Evolutionary conservation across 805 yeast species (phyloP).

Genomic region (Saccharomycopsis malanga): DNA sequence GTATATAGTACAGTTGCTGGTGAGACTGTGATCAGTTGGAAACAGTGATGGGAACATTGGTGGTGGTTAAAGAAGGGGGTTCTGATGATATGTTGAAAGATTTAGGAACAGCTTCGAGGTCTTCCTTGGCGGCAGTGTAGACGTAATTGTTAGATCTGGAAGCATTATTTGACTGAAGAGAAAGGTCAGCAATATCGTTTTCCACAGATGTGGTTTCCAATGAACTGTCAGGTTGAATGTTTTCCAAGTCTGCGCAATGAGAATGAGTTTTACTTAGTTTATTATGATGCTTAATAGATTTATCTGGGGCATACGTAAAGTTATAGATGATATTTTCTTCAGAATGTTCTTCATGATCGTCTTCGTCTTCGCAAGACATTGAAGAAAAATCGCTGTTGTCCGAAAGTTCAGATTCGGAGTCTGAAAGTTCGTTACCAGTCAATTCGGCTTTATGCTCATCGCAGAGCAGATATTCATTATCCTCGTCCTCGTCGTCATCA

Average conservation of each 20-base stretch:
- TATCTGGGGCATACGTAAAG: background rate
- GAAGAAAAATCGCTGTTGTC: slow-evolving; percentile 22
- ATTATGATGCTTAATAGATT: background rate
- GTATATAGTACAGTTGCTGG: too few relatives aligned
- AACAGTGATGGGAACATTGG: too few relatives aligned
- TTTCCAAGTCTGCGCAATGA: background rate
- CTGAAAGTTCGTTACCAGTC: background rate
- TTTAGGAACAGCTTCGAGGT: background rate
- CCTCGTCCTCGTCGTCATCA: slow-evolving; percentile 2
- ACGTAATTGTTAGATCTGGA: too few relatives aligned
- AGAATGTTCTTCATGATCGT: background rate
- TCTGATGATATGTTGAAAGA: too few relatives aligned
- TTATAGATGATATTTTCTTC: background rate
- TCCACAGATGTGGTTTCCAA: background rate
- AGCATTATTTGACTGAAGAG: too few relatives aligned
- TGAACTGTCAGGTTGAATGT: background rate
- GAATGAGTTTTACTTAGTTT: background rate
- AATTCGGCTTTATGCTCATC: background rate
- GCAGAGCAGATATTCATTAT: background rate
- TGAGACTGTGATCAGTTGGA: too few relatives aligned
- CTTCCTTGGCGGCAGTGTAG: background rate
- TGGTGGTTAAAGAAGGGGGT: too few relatives aligned
- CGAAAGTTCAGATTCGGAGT: slow-evolving; percentile 12
- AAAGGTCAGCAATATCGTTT: background rate
- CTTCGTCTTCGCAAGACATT: background rate